Base-by-base conservation (phyloP, 2,329 filamentous ascomycete genomes). In the Aspergillus neoniger region DNA sequence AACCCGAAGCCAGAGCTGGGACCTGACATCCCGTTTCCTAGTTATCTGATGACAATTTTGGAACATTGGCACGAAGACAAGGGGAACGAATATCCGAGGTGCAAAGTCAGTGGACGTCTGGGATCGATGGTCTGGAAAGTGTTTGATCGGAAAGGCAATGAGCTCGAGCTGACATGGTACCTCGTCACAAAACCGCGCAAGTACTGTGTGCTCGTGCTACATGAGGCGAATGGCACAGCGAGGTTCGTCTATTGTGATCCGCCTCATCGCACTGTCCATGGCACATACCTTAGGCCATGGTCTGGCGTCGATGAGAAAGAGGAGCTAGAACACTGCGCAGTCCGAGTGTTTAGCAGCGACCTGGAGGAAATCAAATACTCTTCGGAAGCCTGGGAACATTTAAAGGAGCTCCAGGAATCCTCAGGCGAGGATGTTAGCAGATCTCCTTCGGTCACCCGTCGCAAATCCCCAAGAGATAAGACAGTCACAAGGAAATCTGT, bases 91-190 rank as follows among this genome's bases (percentile, higher is more conserved):
- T 4, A 9, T 5, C 65, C 61, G 9, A 48, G 39, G 1, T 67
- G 61, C 38, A 25, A 30, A 21, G 58, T 15, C 25, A 48, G 10
- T 8, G 17, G 10, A 10, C 5, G 12, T 15, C 54, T 15, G 32
- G 12, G n/a, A 1, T 15, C 43, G 4, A 49, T 23, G 17, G 21
- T 36, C 17, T 57, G 28, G 48, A 64, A 60, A n/a, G 59, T 64
- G 9, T 69, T 67, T 41, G 60, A 65, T 28, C 55, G 57, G 6
- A 30, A 66, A 9, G 66, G 63, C 2, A 59, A 59, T 1, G 39
- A 62, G 36, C 3, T 66, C 15, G 43, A 58, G 1, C 19, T 67
- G 5, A 61, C 65, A n/a, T 52, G 52, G 10, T 63, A 62, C 48
- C 9, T 25, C 4, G 44, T 64, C 15, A 50, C 28, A 3, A 21